phyloP scores from a whole-genome alignment of 2,329 filamentous ascomycete genomes.

The Tolypocladium inflatum region DNA sequence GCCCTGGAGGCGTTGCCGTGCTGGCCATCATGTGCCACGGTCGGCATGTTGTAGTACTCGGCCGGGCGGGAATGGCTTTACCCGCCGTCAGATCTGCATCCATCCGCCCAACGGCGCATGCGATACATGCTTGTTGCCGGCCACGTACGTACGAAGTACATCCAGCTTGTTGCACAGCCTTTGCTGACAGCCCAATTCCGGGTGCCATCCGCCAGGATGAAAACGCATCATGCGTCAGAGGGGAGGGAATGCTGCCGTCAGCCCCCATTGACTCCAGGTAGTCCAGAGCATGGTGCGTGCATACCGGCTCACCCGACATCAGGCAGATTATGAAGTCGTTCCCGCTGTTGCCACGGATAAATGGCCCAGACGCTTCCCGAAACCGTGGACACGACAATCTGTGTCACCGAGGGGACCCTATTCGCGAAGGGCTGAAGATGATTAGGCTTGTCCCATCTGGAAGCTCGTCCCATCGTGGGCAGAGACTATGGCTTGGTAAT shows the following conservation, averaged over 20 bases:
- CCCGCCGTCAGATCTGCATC: conserved; percentile 5
- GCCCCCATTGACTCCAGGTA: not conserved
- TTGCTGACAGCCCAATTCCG: conserved; percentile 2
- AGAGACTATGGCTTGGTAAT: not conserved
- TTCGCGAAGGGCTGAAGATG: not conserved
- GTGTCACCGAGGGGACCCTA: not conserved
- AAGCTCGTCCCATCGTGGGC: not conserved
- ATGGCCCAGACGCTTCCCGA: not conserved
- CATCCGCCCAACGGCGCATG: not conserved
- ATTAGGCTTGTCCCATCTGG: not conserved
- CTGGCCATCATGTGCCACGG: not conserved
- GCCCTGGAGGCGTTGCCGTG: not conserved
- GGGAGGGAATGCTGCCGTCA: not conserved
- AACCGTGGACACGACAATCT: too few species aligned
- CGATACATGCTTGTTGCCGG: not conserved
- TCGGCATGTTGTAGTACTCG: not conserved
- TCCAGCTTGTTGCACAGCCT: not conserved
- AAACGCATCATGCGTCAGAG: not conserved
- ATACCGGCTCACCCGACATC: not conserved
- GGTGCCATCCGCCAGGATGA: not conserved
- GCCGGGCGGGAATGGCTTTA: not conserved
- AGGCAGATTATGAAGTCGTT: not conserved
- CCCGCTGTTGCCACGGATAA: not conserved
- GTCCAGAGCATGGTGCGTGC: not conserved
- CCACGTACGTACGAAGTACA: not conserved